Conservation (phyloP, 371 early-diverging fungal genomes). For the Mortierella sp. region DNA sequence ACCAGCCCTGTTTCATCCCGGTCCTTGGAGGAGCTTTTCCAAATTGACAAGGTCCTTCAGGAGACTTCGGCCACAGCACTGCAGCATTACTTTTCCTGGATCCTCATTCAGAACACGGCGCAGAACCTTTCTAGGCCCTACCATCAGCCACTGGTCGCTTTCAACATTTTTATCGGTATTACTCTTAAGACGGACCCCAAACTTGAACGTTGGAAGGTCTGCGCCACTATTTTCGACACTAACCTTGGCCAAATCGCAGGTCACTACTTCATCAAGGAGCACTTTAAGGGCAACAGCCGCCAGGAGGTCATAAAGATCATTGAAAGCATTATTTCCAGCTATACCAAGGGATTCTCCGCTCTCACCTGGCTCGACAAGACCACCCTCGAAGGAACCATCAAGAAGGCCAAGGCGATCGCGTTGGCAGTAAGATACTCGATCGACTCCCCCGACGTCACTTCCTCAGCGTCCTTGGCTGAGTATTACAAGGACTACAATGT, state of each 20-base stretch:
- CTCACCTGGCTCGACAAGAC: slow-evolving; percentile 65
- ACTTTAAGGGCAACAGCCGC: slow-evolving; percentile 53
- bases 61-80: slow-evolving; percentile 32
- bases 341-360: slow-evolving; percentile 50
- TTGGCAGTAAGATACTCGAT: slow-evolving; percentile 64
- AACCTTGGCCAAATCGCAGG: slow-evolving; percentile 63
- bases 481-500: slow-evolving; percentile 59
- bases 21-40: slow-evolving; percentile 28
- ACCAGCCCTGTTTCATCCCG: slow-evolving; percentile 41
- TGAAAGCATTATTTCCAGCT: slow-evolving; percentile 48
- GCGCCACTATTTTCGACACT: slow-evolving; percentile 55
- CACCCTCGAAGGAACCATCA: slow-evolving; percentile 60
- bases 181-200: slow-evolving; percentile 45
- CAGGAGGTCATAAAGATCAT: slow-evolving; percentile 54
- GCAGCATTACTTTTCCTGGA: slow-evolving; percentile 59
- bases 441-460: slow-evolving; percentile 44
- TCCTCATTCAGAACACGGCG: slow-evolving; percentile 19
- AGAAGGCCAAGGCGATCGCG: slow-evolving; percentile 55
- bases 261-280: slow-evolving; percentile 63
- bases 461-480: slow-evolving; percentile 54
- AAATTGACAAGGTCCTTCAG: slow-evolving; percentile 47
- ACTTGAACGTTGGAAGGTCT: slow-evolving; percentile 23
- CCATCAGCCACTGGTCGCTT: not conserved
- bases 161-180: slow-evolving; percentile 32
- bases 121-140: not conserved